Evolutionary conservation across 2,329 filamentous ascomycete genomes (phyloP), one percentile per base, ranked within the genome.

Genomic region (Gliomastix tumulicola): DNA sequence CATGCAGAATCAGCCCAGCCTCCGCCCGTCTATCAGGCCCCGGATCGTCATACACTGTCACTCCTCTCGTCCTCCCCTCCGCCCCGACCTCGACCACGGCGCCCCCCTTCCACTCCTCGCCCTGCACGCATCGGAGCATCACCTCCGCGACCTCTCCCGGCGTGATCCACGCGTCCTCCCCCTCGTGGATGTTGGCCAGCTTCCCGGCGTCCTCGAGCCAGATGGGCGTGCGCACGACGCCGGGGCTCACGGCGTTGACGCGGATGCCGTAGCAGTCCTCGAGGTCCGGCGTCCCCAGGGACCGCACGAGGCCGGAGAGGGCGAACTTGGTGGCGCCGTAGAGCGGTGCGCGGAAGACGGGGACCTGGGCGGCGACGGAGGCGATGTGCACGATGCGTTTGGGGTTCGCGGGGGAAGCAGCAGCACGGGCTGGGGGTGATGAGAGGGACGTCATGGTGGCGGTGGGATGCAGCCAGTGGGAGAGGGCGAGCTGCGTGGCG

Each of bases 201-300:
- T 68, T 70, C 42, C 69, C 65, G 0, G 63, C 59, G 23, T 66
- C 42, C 3, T 69, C 66, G 0, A 50, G 59, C 63, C 66, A 68
- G 4, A 71, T 41, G 3, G 68, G 68, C 2, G 68, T 71, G 7
- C 52, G 47, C 1, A 70, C 60, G 2, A 67, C 35, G 0, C 63
- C 66, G 0, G 68, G 68, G 0, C 66, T 65, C 0, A 71, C 62
- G 0, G 59, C 65, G 32, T 52, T 63, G 22, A 71, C 62, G 1
- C 63, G 48, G 15, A 71, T 56, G 0, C 55, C 51, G 3, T 49
- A 37, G 1, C 44, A 34, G 2, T 40, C 36, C 17, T 68, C 59
- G 5, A 71, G 43, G 0, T 34, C 36, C 6, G 32, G 13, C 10
- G 39, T 39, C 0, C 53, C 57, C 0, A 71, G 44, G n/a, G 56